Conservation (phyloP, 1,139 yeast species). For the Meyerozyma guilliermondii region DNA sequence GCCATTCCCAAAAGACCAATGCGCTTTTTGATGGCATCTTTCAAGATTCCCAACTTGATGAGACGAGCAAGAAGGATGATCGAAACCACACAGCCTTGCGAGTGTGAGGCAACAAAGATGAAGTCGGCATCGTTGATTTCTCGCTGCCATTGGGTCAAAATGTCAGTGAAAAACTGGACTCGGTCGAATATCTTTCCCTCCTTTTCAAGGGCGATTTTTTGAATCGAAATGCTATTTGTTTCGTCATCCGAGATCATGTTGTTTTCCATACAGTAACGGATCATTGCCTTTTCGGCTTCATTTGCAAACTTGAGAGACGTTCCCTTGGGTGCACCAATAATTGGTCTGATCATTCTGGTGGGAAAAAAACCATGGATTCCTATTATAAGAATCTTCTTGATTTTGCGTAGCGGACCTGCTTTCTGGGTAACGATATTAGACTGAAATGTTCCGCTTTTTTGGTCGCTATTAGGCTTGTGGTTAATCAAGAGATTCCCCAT, state of each 20-base stretch:
- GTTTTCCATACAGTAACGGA: slow-evolving; percentile 65
- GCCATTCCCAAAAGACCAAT: slow-evolving; percentile 90
- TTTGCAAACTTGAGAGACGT: slow-evolving; percentile 82
- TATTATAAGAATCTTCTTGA: slow-evolving; percentile 62
- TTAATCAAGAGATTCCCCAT: slow-evolving; percentile 43
- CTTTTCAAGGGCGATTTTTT: slow-evolving; percentile 86
- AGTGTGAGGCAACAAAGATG: slow-evolving; percentile 85
- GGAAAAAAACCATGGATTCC: slow-evolving; percentile 98
- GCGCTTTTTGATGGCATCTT: slow-evolving; percentile 41
- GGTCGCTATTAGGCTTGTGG: slow-evolving; percentile 13
- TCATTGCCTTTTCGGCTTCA: slow-evolving; percentile 77
- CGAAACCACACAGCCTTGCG: slow-evolving; percentile 94
- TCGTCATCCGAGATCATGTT: slow-evolving; percentile 35
- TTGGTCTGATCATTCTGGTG: slow-evolving; percentile 72
- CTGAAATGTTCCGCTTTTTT: slow-evolving; percentile 2
- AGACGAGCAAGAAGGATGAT: slow-evolving; percentile 70
- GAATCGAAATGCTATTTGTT: slow-evolving; percentile 53
- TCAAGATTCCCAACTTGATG: slow-evolving; percentile 64
- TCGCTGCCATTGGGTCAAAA: slow-evolving; percentile 64
- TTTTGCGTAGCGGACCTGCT: slow-evolving; percentile 28
- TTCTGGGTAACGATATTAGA: slow-evolving; percentile 28
- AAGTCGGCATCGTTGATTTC: slow-evolving; percentile 77
- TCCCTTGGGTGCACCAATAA: slow-evolving; percentile 91
- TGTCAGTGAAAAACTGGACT: slow-evolving; percentile 72
- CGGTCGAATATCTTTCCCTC: slow-evolving; percentile 88